Base-by-base conservation (phyloP, 257 asterid genomes). In the Solanum bukasovii region DNA sequence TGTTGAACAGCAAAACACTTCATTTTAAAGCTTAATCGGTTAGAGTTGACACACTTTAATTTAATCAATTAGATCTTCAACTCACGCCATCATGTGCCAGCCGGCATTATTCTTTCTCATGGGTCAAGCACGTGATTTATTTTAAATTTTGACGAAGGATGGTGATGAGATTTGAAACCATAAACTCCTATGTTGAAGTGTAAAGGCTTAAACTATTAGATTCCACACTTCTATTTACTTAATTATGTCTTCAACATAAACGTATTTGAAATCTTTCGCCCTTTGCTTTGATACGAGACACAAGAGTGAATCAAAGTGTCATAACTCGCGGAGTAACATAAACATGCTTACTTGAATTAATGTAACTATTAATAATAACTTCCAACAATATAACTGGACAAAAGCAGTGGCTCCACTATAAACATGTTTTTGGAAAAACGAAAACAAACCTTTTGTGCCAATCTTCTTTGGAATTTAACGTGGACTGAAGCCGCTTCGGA, bases 401-500 rank as follows among this genome's bases (percentile, higher is more conserved):
- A 40, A 49, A 34, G 14, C 23, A 86, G 70, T 68, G 42, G 61
- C 78, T 68, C 63, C 87, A 68, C 84, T 42, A 85, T 40, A 85
- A 70, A 86, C 35, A 13, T 85, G 61, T n/a, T 40, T 59, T 77
- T n/a, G 33, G 56, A 29, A 35, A n/a, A 44, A 84, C 44, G 78
- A 52, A 83, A 44, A 75, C 13, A 74, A 82, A 97, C 99, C 99
- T 94, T 86, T 95, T 93, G 75, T 97, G 96, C 99, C 99, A 97
- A 93, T 97, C 99, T 44, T 97, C 99, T 90, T 90, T 94, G 86
- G 99, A 94, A 91, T 91, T 95, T 89, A 97, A 89, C 82, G 92
- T 93, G 85, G 99, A 92, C 87, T 97, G 99, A 89, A 97, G 99
- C 88, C 99, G 95, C 92, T 96, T 97, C 37, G 99, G 98, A 84